Evolutionary conservation across 176 grass and related monocot genomes (phyloP), one percentile per base, ranked within the genome.

Genomic region (Eragrostis curvula): DNA sequence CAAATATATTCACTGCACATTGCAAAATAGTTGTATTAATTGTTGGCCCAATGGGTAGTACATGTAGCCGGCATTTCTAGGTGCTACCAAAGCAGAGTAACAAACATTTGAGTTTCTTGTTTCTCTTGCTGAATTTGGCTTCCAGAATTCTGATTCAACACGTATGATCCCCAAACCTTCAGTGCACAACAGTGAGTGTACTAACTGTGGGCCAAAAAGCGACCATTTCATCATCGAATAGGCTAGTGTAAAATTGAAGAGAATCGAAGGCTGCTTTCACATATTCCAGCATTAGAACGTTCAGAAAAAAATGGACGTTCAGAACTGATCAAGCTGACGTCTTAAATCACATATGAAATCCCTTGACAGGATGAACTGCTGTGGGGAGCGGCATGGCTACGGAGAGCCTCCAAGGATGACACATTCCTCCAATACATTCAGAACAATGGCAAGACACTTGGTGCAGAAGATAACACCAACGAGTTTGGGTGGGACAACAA

Each of bases 401-500:
- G 90, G 32, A 83, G 96, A 71, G 96, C 96, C 51, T 95, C 96
- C 9, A 40, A 85, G n/a, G 84, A 93, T 8, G 87, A 89, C 60
- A 73, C 82, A 2, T 98, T 91, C 89, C 86, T 89, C 72, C 75
- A 91, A 42, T 98, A 93, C 86, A 95, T 98, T 48, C 90, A 98
- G 85, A 86, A 88, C 63, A 98, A 98, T 20, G 92, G 92, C 82
- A 95, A 95, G 75, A 98, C 90, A 25, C 87, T 98, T 0, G 90
- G 96, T 6, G 92, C 96, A 55, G 96, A 95, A 58, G 96, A 98
- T 29, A 95, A 58, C 84, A 89, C 77, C 75, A 90, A 95, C 56
- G 96, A 98, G 51, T 98, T 98, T 2, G 96, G 96, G 7, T 98
- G 96, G 96, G 96, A 98, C 74, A 98, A 95, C 84, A 98, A 98